phyloP scores from a whole-genome alignment of 2,329 filamentous ascomycete genomes.

The Teratosphaeria epicoccoides region DNA sequence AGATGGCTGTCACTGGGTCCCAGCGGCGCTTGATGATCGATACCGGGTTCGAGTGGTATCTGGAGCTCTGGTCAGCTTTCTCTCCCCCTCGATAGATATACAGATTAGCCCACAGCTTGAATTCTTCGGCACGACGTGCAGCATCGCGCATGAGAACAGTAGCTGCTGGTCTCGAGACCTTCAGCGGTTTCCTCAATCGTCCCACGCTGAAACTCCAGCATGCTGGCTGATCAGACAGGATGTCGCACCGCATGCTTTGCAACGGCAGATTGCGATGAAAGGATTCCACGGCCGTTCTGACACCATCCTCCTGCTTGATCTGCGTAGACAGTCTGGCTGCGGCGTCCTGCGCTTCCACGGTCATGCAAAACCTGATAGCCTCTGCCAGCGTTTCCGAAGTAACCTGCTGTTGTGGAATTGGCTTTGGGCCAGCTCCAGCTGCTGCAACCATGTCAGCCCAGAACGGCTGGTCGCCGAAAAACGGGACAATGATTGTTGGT shows the following conservation, averaged over 20 bases:
- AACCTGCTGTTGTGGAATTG: constrained; percentile 64
- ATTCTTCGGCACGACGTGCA: too few species aligned
- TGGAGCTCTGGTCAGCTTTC: not conserved
- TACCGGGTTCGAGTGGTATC: too few species aligned
- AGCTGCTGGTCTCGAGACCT: not conserved
- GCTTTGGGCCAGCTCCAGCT: constrained; percentile 52
- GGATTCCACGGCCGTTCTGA: constrained; percentile 28
- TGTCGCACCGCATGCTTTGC: not conserved
- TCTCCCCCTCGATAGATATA: not conserved
- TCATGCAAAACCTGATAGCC: constrained; percentile 34
- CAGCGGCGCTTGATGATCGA: too few species aligned
- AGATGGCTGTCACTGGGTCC: too few species aligned
- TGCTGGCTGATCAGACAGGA: not conserved
- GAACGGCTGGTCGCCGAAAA: constrained; percentile 46
- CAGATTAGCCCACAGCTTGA: too few species aligned
- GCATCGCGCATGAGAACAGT: too few species aligned
- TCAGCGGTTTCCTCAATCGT: not conserved
- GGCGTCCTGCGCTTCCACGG: constrained; percentile 20
- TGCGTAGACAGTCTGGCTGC: constrained; percentile 28
- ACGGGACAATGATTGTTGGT: constrained; percentile 45
- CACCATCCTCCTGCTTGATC: constrained; percentile 33
- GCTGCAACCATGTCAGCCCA: constrained; percentile 39
- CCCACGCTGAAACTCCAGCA: not conserved
- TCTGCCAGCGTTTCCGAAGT: constrained; percentile 31
- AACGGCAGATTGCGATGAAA: constrained; percentile 37